phyloP scores from a whole-genome alignment of 2,329 filamentous ascomycete genomes.

The Colletotrichum lentis region DNA sequence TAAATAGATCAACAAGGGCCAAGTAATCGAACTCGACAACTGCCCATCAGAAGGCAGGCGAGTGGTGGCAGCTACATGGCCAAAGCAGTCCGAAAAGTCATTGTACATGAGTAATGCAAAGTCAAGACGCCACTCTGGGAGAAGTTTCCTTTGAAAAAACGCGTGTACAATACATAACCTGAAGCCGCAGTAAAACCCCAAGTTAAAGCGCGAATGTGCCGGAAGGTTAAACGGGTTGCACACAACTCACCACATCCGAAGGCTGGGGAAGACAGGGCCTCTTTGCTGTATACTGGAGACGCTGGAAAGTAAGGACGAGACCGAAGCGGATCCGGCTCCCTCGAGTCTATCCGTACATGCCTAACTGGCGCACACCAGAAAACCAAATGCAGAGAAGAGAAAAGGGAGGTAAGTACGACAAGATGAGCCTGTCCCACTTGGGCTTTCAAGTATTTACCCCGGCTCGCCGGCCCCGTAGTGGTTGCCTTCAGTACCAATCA shows the following conservation, averaged over 20 bases:
- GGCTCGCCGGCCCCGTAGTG: constrained; percentile 21
- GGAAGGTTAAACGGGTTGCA: neutral
- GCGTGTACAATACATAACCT: neutral
- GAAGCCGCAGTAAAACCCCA: neutral
- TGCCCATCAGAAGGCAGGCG: neutral
- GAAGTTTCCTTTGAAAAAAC: neutral
- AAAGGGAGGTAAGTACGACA: neutral
- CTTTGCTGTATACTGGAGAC: neutral
- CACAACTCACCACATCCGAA: neutral
- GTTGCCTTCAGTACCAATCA: constrained; percentile 21
- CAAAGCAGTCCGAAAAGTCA: neutral
- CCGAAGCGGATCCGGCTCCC: neutral
- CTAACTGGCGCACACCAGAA: neutral
- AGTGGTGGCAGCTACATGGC: neutral
- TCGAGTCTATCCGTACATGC: neutral
- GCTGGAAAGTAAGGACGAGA: neutral
- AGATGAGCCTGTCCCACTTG: constrained; percentile 6
- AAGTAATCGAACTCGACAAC: neutral
- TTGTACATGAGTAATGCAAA: neutral
- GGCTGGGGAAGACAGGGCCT: neutral
- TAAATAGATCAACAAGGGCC: neutral
- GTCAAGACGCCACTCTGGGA: neutral
- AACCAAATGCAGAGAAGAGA: neutral
- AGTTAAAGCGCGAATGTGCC: neutral
- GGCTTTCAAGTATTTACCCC: neutral